Conservation (phyloP, 306 rosid genomes). For the Vicia faba region DNA sequence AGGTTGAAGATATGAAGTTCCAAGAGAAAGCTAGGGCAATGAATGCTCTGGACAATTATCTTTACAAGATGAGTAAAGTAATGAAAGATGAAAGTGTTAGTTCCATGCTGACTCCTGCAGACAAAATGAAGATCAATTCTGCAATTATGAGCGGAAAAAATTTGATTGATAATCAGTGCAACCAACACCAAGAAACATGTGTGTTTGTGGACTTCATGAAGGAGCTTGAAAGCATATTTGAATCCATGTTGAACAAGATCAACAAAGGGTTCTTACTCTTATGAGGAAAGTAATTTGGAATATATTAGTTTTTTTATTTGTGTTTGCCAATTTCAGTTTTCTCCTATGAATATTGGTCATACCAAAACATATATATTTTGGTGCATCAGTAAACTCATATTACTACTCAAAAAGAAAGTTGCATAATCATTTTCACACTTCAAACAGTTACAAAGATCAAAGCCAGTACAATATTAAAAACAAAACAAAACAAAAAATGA, state of each 20-base stretch:
- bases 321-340: background rate
- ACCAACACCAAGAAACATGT: background rate
- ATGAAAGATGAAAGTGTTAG: background rate
- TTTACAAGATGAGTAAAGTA: background rate
- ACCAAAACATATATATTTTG: background rate
- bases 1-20: conserved; percentile 1
- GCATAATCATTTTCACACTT: conserved; percentile 10
- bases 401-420: conserved; percentile 33
- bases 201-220: background rate
- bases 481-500: conserved; percentile 26
- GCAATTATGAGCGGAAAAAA: background rate
- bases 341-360: background rate
- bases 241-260: background rate
- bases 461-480: conserved; percentile 35
- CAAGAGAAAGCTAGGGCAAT: background rate
- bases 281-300: background rate
- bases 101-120: conserved; percentile 2
- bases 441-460: conserved; percentile 29
- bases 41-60: background rate
- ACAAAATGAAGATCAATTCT: background rate
- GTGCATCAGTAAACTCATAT: conserved; percentile 4
- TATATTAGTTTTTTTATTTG: background rate
- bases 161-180: background rate
- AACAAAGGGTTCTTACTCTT: background rate
- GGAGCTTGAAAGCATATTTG: background rate